phyloP scores from a whole-genome alignment of 2,329 filamentous ascomycete genomes.

The Pseudogymnoascus sp. region DNA sequence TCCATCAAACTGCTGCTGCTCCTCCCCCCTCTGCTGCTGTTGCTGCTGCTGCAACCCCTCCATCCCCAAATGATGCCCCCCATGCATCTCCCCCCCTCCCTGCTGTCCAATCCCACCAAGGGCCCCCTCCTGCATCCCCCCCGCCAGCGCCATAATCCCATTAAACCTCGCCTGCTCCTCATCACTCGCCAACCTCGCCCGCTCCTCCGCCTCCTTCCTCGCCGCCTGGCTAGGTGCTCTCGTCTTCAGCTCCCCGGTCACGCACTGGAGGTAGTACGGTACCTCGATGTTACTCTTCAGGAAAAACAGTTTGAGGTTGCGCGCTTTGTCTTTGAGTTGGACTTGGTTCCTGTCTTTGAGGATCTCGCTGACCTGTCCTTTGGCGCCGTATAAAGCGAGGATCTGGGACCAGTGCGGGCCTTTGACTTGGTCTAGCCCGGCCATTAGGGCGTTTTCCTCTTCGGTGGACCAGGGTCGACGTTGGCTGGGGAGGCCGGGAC shows the following conservation, averaged over 20 bases:
- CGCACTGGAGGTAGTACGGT: conserved; percentile 76
- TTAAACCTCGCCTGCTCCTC: conserved; percentile 53
- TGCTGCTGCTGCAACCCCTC: neutral
- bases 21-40: neutral
- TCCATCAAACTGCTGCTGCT: neutral
- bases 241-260: conserved; percentile 84
- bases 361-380: conserved; percentile 71
- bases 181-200: conserved; percentile 47
- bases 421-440: conserved; percentile 78
- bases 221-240: conserved; percentile 68
- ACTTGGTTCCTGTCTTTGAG: conserved; percentile 85
- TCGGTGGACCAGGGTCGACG: conserved; percentile 80
- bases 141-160: conserved; percentile 48
- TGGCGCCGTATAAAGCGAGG: conserved; percentile 69
- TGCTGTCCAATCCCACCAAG: neutral
- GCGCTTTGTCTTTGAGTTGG: conserved; percentile 84
- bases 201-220: conserved; percentile 57
- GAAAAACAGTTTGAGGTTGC: conserved; percentile 86
- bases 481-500: conserved; percentile 44
- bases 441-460: conserved; percentile 84
- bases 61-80: neutral
- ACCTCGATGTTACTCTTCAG: conserved; percentile 87
- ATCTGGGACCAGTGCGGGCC: conserved; percentile 94
- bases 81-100: neutral
- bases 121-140: conserved; percentile 31